Percentiles rank a stretch among this genome's conserved stretches.
Conservation (phyloP, 2,329 filamentous ascomycete genomes). For the Diaporthe eres region DNA sequence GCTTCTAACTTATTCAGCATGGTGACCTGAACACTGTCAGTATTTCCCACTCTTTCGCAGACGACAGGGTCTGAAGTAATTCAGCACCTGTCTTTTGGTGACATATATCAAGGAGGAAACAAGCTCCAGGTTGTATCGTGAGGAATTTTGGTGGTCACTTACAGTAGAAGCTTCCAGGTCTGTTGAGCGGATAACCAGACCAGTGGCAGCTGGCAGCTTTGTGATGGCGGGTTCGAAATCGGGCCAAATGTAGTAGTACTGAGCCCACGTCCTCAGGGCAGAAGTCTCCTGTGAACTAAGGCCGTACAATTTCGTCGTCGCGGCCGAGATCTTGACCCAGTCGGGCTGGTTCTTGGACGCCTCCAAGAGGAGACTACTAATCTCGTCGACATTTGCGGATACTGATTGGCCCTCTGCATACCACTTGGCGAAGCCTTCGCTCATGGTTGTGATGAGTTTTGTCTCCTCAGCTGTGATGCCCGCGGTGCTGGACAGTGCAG, state of each 20-base stretch:
- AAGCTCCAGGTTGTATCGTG: neutral
- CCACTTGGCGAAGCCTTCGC: slow-evolving; percentile 18
- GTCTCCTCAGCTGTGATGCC: slow-evolving; percentile 10
- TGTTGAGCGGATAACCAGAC: slow-evolving; percentile 5
- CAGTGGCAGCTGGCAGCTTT: slow-evolving; percentile 6
- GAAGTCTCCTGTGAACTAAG: neutral
- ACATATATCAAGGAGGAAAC: neutral
- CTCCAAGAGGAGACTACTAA: slow-evolving; percentile 1
- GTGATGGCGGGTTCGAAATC: slow-evolving; percentile 1
- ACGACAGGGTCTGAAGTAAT: neutral
- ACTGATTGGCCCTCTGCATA: slow-evolving; percentile 4
- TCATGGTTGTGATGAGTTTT: slow-evolving; percentile 17
- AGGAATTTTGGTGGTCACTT: neutral
- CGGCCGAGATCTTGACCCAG: neutral
- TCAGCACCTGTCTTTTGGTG: neutral
- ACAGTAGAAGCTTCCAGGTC: slow-evolving; percentile 1
- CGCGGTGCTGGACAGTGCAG: neutral
- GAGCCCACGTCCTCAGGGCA: neutral
- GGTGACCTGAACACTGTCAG: neutral
- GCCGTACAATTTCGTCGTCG: neutral
- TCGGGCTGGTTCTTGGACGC: neutral
- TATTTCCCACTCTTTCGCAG: neutral
- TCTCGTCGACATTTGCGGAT: neutral
- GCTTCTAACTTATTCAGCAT: slow-evolving; percentile 3
- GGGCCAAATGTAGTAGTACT: slow-evolving; percentile 2